These are phyloP conservation scores for Salvia miltiorrhiza DNA, from an alignment of 257 asterid species.

Conservation along the genomic window DNA sequence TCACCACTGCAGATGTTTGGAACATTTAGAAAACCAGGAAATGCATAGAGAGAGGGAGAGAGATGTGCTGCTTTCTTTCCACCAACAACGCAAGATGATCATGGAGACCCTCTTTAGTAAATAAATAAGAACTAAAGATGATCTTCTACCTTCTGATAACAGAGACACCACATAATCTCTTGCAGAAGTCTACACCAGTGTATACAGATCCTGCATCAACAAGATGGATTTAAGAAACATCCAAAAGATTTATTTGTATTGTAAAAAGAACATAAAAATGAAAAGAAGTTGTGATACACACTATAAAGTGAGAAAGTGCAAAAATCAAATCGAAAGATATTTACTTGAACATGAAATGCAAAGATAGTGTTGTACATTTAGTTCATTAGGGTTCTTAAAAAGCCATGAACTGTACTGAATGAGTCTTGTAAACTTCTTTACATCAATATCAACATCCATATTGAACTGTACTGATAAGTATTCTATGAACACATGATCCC, in stretches of 20 bases:
- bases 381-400: neutral
- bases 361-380: neutral
- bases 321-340: neutral
- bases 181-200: constrained; percentile 96
- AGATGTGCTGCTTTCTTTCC: neutral
- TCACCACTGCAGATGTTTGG: constrained; percentile 42
- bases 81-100: neutral
- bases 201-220: constrained; percentile 76
- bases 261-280: neutral
- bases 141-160: constrained; percentile 78
- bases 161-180: constrained; percentile 95
- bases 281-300: neutral
- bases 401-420: constrained; percentile 4
- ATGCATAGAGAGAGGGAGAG: neutral
- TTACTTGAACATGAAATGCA: constrained; percentile 12
- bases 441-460: neutral
- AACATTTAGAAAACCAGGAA: constrained; percentile 8
- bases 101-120: neutral
- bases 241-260: neutral
- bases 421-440: neutral
- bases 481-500: neutral
- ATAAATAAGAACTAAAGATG: neutral
- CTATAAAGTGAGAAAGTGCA: neutral
- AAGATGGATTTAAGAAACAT: constrained; percentile 4
- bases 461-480: too few relatives aligned